Percentiles rank a stretch among this genome's conserved stretches.
Evolutionary conservation across 1,284 basidiomycete genomes (phyloP).

Genomic region (Neonothopanus nambi): DNA sequence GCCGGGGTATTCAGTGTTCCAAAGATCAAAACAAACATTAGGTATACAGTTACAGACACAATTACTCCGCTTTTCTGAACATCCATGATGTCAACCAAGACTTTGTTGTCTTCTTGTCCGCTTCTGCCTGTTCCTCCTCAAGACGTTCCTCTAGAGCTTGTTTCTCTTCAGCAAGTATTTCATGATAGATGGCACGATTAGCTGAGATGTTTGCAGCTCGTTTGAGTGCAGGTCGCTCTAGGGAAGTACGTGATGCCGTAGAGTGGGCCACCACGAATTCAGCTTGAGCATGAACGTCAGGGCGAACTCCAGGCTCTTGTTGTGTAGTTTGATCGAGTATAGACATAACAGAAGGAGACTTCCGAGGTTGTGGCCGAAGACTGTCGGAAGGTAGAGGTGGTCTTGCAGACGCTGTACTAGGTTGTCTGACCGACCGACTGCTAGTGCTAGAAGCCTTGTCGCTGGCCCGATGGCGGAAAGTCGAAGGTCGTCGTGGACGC

Average conservation of each 20-base stretch:
- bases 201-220: conserved; percentile 46
- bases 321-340: conserved; percentile 31
- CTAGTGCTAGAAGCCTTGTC: conserved; percentile 20
- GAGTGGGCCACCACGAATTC: conserved; percentile 38
- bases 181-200: conserved; percentile 60
- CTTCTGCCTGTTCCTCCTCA: conserved; percentile 56
- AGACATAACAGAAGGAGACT: conserved; percentile 41
- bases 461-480: conserved; percentile 35
- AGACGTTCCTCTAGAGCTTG: conserved; percentile 53
- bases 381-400: conserved; percentile 32
- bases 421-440: conserved; percentile 1
- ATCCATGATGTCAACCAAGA: conserved; percentile 67
- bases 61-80: conserved; percentile 40
- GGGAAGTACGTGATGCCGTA: conserved; percentile 38
- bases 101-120: conserved; percentile 43
- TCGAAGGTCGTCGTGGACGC: conserved; percentile 38
- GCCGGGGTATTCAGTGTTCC: conserved; percentile 22
- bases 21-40: conserved; percentile 34
- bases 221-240: conserved; percentile 28
- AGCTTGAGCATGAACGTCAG: conserved; percentile 42
- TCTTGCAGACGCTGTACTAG: conserved; percentile 8
- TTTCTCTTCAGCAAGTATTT: conserved; percentile 67
- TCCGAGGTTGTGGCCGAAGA: conserved; percentile 9
- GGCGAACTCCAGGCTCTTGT: conserved; percentile 36
- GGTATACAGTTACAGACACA: conserved; percentile 17